phyloP scores from a whole-genome alignment of 805 yeast species.

The Tanozyma kutaoensis region DNA sequence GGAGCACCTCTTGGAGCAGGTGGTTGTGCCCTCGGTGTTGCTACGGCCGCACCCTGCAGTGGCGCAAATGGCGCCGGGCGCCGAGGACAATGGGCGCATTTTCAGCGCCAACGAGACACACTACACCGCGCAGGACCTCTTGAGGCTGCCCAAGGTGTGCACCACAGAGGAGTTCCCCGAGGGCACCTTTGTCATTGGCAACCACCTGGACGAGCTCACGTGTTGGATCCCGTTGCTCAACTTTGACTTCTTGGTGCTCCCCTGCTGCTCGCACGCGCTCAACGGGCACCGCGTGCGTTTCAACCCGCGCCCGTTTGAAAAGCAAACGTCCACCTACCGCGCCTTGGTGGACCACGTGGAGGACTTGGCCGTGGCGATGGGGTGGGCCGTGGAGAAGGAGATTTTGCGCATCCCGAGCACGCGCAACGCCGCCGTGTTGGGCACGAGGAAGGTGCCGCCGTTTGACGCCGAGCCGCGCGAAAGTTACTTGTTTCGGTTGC shows the following conservation, averaged over 20 bases:
- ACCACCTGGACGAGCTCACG: conserved; percentile 90
- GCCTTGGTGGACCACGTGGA: conserved; percentile 80
- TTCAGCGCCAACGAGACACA: conserved; percentile 23
- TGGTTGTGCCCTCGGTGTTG: conserved; percentile 66
- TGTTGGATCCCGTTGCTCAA: conserved; percentile 90
- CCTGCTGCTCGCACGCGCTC: conserved; percentile 87
- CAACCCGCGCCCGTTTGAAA: conserved; percentile 22
- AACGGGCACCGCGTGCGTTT: conserved; percentile 66
- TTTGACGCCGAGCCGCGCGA: conserved; percentile 14
- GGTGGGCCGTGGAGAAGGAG: conserved; percentile 81
- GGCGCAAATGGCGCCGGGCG: conserved; percentile 35
- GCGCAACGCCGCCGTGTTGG: conserved; percentile 81
- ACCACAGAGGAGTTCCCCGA: conserved; percentile 55
- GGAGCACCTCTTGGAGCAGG: conserved; percentile 51
- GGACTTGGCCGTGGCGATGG: conserved; percentile 48
- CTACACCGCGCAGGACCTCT: conserved; percentile 17
- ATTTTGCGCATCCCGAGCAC: conserved; percentile 91
- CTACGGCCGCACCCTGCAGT: conserved; percentile 60
- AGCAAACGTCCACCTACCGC: conserved; percentile 52
- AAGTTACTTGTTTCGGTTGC: conserved; percentile 25
- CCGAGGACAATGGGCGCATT: conserved; percentile 47
- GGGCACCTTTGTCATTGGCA: conserved; percentile 78
- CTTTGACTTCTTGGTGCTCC: conserved; percentile 81
- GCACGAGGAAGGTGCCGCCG: conserved; percentile 26
- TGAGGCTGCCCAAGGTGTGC: conserved; percentile 35